Percentiles rank a stretch among this genome's conserved stretches.
These are phyloP conservation scores for Cercospora brassicicola DNA, from an alignment of 2,329 filamentous ascomycete genomes.

Conservation along the genomic window DNA sequence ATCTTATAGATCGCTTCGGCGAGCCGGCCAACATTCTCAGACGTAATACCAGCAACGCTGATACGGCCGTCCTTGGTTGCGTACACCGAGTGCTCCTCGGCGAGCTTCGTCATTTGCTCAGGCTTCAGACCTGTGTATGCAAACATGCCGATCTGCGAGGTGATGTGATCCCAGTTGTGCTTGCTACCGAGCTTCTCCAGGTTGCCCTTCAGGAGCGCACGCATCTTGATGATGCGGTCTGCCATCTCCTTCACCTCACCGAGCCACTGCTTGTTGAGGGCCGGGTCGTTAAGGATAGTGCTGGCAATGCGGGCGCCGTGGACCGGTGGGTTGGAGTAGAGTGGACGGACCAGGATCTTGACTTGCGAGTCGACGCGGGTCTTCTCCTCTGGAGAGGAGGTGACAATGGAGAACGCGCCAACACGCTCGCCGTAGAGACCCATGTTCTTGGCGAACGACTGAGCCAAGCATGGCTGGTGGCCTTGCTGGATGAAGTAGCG, in stretches of 20 bases:
- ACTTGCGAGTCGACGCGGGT: constrained; percentile 94
- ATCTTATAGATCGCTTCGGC: constrained; percentile 84
- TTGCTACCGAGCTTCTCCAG: constrained; percentile 92
- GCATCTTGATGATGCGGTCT: constrained; percentile 98
- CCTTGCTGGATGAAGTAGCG: constrained; percentile 91
- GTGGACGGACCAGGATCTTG: constrained; percentile 94
- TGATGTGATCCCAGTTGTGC: constrained; percentile 99
- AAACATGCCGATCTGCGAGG: constrained; percentile 98
- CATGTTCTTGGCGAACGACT: constrained; percentile 99
- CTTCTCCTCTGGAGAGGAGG: constrained; percentile 82
- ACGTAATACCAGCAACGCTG: constrained; percentile 81
- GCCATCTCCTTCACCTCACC: constrained; percentile 98
- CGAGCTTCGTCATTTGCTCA: constrained; percentile 86
- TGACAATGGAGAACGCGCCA: constrained; percentile 91
- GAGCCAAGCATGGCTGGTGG: constrained; percentile 81
- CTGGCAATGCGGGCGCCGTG: constrained; percentile 94
- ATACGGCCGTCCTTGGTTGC: constrained; percentile 91
- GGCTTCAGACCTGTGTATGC: constrained; percentile 91
- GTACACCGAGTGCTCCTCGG: constrained; percentile 96
- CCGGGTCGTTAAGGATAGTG: constrained; percentile 82
- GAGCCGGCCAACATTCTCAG: constrained; percentile 73
- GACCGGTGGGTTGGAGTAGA: constrained; percentile 98
- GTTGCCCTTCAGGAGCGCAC: constrained; percentile 88
- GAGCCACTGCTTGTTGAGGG: constrained; percentile 90
- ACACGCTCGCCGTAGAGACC: constrained; percentile 98